phyloP scores from a whole-genome alignment of 331 rosid species.

The Spiraea crenata region DNA sequence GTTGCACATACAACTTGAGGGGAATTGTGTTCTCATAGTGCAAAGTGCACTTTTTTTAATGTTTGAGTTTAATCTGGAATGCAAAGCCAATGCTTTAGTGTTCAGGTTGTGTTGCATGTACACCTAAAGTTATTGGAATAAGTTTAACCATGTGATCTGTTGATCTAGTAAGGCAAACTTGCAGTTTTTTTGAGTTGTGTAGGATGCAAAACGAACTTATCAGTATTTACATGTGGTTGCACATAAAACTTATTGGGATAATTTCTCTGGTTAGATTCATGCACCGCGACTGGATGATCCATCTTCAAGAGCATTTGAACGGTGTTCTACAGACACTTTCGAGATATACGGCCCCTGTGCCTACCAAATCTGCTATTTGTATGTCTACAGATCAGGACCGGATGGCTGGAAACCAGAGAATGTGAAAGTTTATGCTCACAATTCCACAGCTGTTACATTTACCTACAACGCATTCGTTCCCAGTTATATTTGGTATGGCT shows the following conservation, averaged over 20 bases:
- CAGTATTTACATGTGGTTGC: background rate
- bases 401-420: constrained; percentile 55
- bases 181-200: background rate
- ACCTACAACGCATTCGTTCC: constrained; percentile 49
- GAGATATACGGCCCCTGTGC: constrained; percentile 57
- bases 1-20: background rate
- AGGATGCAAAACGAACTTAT: background rate
- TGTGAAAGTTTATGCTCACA: constrained; percentile 46
- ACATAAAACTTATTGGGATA: background rate
- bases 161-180: no score
- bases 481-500: constrained; percentile 58
- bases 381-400: constrained; percentile 40
- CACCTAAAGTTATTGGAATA: background rate
- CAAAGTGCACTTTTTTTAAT: no score
- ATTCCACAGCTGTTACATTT: constrained; percentile 39
- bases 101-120: no score
- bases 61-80: no score
- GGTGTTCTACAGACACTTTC: constrained; percentile 48
- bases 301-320: constrained; percentile 36
- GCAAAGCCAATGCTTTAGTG: no score
- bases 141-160: no score
- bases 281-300: constrained; percentile 52
- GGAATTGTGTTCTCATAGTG: no score
- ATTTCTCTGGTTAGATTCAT: constrained; percentile 40
- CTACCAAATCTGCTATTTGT: constrained; percentile 47